Conservation (phyloP, 106 monocot species). For the Xerophyta viscosa region DNA sequence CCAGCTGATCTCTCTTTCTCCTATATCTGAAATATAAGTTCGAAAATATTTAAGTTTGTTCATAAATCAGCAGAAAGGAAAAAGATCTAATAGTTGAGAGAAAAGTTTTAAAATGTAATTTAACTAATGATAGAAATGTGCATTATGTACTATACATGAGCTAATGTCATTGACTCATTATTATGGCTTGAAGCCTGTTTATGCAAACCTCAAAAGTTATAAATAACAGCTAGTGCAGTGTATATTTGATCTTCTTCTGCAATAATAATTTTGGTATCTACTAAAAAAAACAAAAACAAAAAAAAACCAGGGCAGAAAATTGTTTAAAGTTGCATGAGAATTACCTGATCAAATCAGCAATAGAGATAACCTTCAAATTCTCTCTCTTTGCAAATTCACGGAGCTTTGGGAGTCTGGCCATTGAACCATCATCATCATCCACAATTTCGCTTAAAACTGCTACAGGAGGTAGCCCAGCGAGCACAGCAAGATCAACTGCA, state of each 20-base stretch:
- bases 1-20: slow-evolving; percentile 34
- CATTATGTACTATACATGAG: too few species aligned
- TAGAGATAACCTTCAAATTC: slow-evolving; percentile 36
- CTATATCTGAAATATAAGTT: slow-evolving; percentile 20
- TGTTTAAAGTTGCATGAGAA: neutral
- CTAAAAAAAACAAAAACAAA: neutral
- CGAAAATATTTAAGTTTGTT: neutral
- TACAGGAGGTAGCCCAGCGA: slow-evolving; percentile 25
- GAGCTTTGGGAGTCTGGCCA: slow-evolving; percentile 31
- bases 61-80: too few species aligned
- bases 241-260: too few species aligned
- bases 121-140: too few species aligned
- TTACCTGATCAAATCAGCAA: slow-evolving; percentile 38
- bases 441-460: slow-evolving; percentile 34
- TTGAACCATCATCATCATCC: slow-evolving; percentile 34
- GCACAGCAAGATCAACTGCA: slow-evolving; percentile 27
- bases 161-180: too few species aligned
- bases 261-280: too few species aligned
- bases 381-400: slow-evolving; percentile 34
- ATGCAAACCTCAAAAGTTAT: too few species aligned
- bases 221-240: too few species aligned
- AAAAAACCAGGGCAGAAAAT: too few species aligned
- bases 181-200: too few species aligned
- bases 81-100: too few species aligned
- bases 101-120: too few species aligned